Evolutionary conservation across 805 yeast genomes (phyloP), one percentile per base, ranked within the genome.

Genomic region (Lachancea lanzarotensis): DNA sequence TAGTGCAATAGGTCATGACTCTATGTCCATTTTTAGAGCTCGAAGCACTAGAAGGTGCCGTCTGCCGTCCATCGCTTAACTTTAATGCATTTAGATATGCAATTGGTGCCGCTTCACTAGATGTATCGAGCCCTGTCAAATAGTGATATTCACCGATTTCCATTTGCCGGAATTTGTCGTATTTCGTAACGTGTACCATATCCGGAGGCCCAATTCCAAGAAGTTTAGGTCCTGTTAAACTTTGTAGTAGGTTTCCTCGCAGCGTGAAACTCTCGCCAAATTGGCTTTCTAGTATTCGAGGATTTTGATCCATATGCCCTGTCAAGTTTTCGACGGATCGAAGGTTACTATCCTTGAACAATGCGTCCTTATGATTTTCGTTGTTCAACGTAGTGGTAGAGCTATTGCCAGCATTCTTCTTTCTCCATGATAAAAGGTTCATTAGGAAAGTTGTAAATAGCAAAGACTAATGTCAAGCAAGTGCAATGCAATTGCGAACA

Each of bases 201-300:
- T 85, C 95, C 2, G 89, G 83, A 2, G 89, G 86, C 0, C 95
- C 95, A 18, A 82, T 57, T n/a, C 80, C 81, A 43, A 56, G 26
- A 18, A 46, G 49, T 20, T 51, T 59, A 18, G 43, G 30, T 3
- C 27, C 40, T 2, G 41, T 45, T 37, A 60, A 32, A 9, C 51
- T 56, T 18, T 48, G 45, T 29, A 62, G 39, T 16, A 55, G 36
- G 5, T 51, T 45, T 2, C 56, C 53, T 42, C 68, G 52, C 20
- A 47, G 48, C 3, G 60, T 60, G 33, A 63, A 48, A 45, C 63
- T 57, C 40, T 63, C 67, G 2, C 67, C 67, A 45, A 55, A 61
- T 15, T 50, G 43, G 9, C 41, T 47, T 40, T 64, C 67, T 7
- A 62, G 22, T 7, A 56, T 52, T 10, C 61, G 48, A 3, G 68